Conservation (phyloP, 305 asterid species). For the Fraxinus albicans region DNA sequence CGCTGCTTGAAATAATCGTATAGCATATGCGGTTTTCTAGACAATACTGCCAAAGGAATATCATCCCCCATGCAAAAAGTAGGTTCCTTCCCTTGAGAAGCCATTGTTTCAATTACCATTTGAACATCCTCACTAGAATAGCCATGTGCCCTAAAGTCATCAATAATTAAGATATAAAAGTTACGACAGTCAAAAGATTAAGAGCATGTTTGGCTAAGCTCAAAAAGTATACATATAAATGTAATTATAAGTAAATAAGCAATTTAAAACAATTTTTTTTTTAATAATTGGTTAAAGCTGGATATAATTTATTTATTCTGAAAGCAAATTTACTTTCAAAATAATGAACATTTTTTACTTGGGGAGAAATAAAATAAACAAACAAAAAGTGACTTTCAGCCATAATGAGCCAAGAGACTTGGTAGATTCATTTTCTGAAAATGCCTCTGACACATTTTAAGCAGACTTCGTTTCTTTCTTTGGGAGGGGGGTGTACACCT, state of each 20-base stretch:
- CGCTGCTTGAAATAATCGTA: slow-evolving; percentile 97
- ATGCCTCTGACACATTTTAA: neutral
- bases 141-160: slow-evolving; percentile 75
- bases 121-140: slow-evolving; percentile 99
- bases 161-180: slow-evolving; percentile 15
- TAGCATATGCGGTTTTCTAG: slow-evolving; percentile 83
- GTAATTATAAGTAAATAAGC: neutral
- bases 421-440: neutral
- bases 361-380: neutral
- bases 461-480: neutral
- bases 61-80: slow-evolving; percentile 99
- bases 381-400: neutral
- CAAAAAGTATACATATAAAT: neutral
- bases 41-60: slow-evolving; percentile 90
- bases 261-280: neutral
- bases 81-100: slow-evolving; percentile 98
- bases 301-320: neutral
- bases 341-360: neutral
- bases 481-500: neutral
- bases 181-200: slow-evolving; percentile 3
- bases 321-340: neutral
- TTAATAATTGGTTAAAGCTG: neutral
- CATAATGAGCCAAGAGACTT: neutral
- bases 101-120: slow-evolving; percentile 99
- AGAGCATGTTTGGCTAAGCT: neutral